Evolutionary conservation across 805 yeast genomes (phyloP).

Genomic region (Candida boidinii): DNA sequence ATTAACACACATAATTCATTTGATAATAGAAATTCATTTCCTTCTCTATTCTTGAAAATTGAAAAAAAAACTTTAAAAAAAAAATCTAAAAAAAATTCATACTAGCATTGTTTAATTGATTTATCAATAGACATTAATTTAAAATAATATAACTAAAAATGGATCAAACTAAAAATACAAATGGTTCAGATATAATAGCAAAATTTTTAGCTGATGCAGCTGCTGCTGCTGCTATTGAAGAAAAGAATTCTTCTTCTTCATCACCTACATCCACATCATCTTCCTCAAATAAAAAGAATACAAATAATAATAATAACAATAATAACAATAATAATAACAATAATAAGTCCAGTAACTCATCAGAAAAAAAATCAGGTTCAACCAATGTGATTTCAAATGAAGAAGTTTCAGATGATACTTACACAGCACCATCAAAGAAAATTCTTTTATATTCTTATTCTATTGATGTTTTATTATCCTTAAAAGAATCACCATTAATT

Average conservation of each 20-base stretch:
- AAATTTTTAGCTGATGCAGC: constrained; percentile 24
- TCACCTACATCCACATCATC: background rate
- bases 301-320: background rate
- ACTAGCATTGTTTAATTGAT: no score
- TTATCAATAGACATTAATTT: no score
- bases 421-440: no score
- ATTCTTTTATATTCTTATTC: no score
- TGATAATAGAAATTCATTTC: no score
- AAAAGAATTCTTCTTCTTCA: constrained; percentile 2
- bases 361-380: constrained; percentile 1
- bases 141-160: no score
- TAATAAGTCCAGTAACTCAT: constrained; percentile 3
- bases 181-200: constrained; percentile 17
- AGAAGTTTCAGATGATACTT: background rate
- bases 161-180: constrained; percentile 2
- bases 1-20: no score
- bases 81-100: no score
- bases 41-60: no score
- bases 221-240: constrained; percentile 21
- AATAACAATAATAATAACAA: background rate
- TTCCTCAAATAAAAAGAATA: background rate
- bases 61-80: no score
- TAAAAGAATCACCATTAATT: constrained; percentile 29
- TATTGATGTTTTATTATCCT: constrained; percentile 22
- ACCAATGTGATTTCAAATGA: background rate